These are phyloP conservation scores for Westerdykella aurantiaca DNA, from an alignment of 2,329 filamentous ascomycete genomes.

Conservation along the genomic window DNA sequence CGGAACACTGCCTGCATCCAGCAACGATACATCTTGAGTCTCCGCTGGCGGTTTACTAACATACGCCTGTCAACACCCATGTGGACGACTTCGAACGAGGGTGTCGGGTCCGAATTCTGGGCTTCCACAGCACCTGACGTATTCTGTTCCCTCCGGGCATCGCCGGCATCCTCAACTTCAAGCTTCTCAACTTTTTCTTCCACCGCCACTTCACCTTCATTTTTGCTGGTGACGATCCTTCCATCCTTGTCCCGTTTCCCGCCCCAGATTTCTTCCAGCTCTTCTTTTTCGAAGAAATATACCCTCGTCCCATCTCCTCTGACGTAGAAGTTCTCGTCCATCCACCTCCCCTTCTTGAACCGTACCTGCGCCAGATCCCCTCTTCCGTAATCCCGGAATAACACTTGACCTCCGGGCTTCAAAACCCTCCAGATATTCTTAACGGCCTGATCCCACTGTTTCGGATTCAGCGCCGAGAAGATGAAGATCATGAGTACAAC, in stretches of 20 bases:
- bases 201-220: neutral
- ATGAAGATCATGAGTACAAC: constrained; percentile 95
- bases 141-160: constrained; percentile 6
- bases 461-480: constrained; percentile 82
- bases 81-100: constrained; percentile 61
- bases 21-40: constrained; percentile 97
- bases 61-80: constrained; percentile 82
- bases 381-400: constrained; percentile 94
- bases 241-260: constrained; percentile 26
- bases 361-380: constrained; percentile 94
- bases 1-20: constrained; percentile 85
- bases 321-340: constrained; percentile 97
- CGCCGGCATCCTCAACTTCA: neutral
- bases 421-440: constrained; percentile 74
- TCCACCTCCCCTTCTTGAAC: constrained; percentile 90
- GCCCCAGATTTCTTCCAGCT: constrained; percentile 75
- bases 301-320: constrained; percentile 92
- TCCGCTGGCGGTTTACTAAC: constrained; percentile 83
- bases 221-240: neutral
- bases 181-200: neutral
- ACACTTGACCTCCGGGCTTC: constrained; percentile 86
- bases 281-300: constrained; percentile 90
- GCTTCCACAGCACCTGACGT: constrained; percentile 5
- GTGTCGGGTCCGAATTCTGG: constrained; percentile 13
- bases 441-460: constrained; percentile 78